phyloP scores from a whole-genome alignment of 2,329 filamentous ascomycete genomes.

The Elsinoe necatrix region DNA sequence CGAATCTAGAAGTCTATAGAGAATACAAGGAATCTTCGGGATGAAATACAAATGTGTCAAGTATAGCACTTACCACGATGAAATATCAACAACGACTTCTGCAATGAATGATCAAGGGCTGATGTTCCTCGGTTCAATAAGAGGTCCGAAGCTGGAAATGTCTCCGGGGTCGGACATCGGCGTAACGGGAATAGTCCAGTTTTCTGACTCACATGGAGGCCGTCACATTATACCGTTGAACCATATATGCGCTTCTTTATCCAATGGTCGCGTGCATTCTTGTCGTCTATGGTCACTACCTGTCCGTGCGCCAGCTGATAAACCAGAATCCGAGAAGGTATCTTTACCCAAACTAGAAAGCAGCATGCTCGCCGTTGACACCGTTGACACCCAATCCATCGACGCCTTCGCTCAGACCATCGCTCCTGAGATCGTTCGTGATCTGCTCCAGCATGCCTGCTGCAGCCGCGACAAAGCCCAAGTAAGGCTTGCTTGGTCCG shows the following conservation, averaged over 20 bases:
- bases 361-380: constrained; percentile 14
- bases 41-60: background rate
- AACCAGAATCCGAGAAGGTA: background rate
- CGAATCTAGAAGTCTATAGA: background rate
- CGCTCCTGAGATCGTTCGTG: constrained; percentile 22
- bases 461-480: constrained; percentile 76
- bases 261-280: too few relatives aligned
- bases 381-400: constrained; percentile 14
- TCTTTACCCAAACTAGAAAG: constrained; percentile 15
- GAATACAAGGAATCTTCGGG: background rate
- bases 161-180: too few relatives aligned
- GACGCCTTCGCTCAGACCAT: constrained; percentile 11
- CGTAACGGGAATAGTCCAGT: too few relatives aligned
- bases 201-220: too few relatives aligned
- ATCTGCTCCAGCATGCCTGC: constrained; percentile 55
- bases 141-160: background rate
- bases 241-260: too few relatives aligned
- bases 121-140: background rate
- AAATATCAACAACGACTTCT: background rate
- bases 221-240: too few relatives aligned
- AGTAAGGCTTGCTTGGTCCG: constrained; percentile 63
- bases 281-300: background rate
- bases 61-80: background rate
- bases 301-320: background rate
- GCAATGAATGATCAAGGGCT: background rate